Evolutionary conservation across 257 asterid species (phyloP), one percentile per base, ranked within the genome.

Genomic region (Dorcoceras hygrometricum): DNA sequence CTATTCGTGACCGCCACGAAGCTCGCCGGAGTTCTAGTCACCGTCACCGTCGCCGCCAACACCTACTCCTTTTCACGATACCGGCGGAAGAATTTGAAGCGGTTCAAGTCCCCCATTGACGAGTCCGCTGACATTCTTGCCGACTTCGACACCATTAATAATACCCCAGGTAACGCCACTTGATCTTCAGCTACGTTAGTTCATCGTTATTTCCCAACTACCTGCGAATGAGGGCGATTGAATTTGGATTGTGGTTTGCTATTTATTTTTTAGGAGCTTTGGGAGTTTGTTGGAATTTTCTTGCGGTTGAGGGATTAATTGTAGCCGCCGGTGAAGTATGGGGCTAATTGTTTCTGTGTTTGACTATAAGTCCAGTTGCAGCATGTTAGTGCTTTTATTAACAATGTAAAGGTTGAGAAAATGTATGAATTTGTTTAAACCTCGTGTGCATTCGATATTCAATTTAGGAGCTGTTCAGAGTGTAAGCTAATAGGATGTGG

Each of bases 31-130:
- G 71, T 82, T 55, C 24, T 89, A 14, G 81, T 77, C 60, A 83
- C 97, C 50, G 72, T 92, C 71, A 83, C 97, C 12, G 87, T 92
- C 70, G 98, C 97, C 4, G 93, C 97, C 63, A 92, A 89, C 55
- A 89, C 86, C 3, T 80, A 84, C 74, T 92, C 97, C n/a, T 92
- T 72, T 70, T 77, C 84, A 2, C 83, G 88, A 34, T 89, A 75
- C 71, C 84, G 83, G 6, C 83, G 80, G 64, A 89, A 67, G 77
- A 84, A 83, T 59, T 81, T 92, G 72, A 69, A 77, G 79, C 88
- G 89, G 51, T 81, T 92, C 53, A 74, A 66, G 46, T 77, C 93
- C 59, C 97, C 89, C 6, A 81, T 91, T 69, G 78, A 89, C 78
- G 98, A 92, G 77, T 79, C 87, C 5, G 62, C 83, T 23, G 86